Base-by-base conservation (phyloP, 2,329 filamentous ascomycete species). In the Diaporthe humulicola region DNA sequence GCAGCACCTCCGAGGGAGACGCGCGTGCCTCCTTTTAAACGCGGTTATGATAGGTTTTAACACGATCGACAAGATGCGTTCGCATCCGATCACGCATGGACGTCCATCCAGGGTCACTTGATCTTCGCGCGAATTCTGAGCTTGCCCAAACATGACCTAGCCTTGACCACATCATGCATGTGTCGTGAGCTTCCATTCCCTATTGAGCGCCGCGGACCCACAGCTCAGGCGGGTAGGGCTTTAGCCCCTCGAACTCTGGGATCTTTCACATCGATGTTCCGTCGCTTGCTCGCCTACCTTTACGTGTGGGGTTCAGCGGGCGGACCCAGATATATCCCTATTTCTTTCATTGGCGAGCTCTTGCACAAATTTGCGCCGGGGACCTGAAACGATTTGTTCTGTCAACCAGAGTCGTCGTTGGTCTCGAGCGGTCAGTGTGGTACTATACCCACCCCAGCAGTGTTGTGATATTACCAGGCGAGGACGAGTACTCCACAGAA, bases 111-210 rank as follows among this genome's bases (percentile, higher is more conserved):
- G n/a, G 19, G 22, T 38, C 2, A 36, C 10, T 36, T 48, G 40
- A 64, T 48, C 8, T 15, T 6, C 19, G 40, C 60, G 19, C 10
- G 25, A 14, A 9, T 4, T 14, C 12, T 50, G 42, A 45, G 12
- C 42, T 50, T 66, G 33, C 22, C 40, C 61, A 36, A 50, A 50
- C 42, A 64, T 48, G 60, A 48, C 12, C 42, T 66, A 48, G 60
- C 10, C 42, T 48, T n/a, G 4, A 48, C 60, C 60, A 48, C 19
- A 48, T 36, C 60, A 48, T 66, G 60, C 40, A 66, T 66, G 28
- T 66, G 40, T 9, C n/a, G 30, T 15, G 50, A 22, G 42, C 33
- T 64, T 25, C 12, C 17, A 25, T 50, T 25, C 22, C 28, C 1
- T 25, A 61, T 50, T n/a, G 28, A 50, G 61, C 28, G 22, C 28